phyloP scores from a whole-genome alignment of 371 early-diverging fungal species.

The Mucor ambiguus region DNA sequence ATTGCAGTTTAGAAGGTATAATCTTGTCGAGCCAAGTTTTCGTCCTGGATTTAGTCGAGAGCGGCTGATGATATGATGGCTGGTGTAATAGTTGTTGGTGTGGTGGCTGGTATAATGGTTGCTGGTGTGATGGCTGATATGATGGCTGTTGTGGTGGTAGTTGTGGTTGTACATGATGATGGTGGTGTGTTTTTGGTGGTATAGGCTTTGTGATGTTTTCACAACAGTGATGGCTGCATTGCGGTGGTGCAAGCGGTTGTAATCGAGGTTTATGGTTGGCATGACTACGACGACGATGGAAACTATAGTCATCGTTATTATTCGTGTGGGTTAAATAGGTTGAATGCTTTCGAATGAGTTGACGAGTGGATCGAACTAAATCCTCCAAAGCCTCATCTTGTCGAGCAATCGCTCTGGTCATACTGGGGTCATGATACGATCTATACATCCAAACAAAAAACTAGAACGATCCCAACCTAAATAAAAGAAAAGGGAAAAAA shows the following conservation, averaged over 20 bases:
- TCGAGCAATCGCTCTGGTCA: background rate
- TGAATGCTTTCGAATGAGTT: background rate
- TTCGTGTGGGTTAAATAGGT: background rate
- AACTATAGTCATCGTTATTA: background rate
- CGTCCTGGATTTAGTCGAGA: too few species aligned
- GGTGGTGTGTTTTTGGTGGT: too few species aligned
- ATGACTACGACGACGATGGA: background rate
- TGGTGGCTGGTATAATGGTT: too few species aligned
- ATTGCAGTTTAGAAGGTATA: too few species aligned
- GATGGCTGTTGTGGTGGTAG: too few species aligned
- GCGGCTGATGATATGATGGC: too few species aligned
- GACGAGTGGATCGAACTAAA: conserved; percentile 3
- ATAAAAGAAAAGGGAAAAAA: background rate
- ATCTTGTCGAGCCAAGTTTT: too few species aligned
- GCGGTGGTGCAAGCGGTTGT: background rate
- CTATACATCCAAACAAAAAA: background rate
- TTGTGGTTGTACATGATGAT: too few species aligned
- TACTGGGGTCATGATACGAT: background rate
- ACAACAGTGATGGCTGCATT: background rate
- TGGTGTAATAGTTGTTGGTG: too few species aligned
- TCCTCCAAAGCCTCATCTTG: conserved; percentile 13
- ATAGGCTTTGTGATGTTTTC: too few species aligned
- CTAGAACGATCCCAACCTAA: too few species aligned
- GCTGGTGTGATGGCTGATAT: too few species aligned
- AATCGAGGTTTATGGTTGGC: background rate